Conservation (phyloP, 768 basidiomycete species). For the Coprinopsis marcescibilis region DNA sequence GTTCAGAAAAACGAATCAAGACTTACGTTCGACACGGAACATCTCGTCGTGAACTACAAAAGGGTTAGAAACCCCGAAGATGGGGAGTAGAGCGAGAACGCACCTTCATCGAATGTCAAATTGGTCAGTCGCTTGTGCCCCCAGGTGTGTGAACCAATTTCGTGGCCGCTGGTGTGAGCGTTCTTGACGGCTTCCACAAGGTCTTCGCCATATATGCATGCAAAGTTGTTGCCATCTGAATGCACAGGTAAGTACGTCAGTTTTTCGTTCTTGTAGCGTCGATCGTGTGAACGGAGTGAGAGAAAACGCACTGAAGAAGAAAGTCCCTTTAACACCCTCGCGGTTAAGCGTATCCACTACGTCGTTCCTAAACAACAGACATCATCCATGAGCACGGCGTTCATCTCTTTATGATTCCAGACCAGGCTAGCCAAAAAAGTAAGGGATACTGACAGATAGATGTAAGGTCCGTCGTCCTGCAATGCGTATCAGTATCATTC, state of each 20-base stretch:
- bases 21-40: slow-evolving; percentile 39
- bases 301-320: slow-evolving; percentile 36
- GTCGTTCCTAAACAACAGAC: slow-evolving; percentile 23
- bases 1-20: too few relatives aligned
- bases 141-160: slow-evolving; percentile 44
- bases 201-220: slow-evolving; percentile 35
- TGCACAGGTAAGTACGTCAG: not conserved
- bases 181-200: slow-evolving; percentile 28
- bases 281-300: not conserved
- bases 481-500: not conserved
- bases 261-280: not conserved
- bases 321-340: slow-evolving; percentile 34
- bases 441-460: slow-evolving; percentile 25
- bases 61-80: too few relatives aligned
- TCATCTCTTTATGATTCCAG: not conserved
- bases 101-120: slow-evolving; percentile 35
- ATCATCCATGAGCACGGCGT: too few relatives aligned
- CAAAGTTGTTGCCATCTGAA: slow-evolving; percentile 37
- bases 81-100: too few relatives aligned
- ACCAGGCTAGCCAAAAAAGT: not conserved
- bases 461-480: slow-evolving; percentile 40
- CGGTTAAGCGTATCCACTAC: slow-evolving; percentile 29
- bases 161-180: slow-evolving; percentile 34
- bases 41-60: slow-evolving; percentile 41
- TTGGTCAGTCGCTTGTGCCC: slow-evolving; percentile 33